Evolutionary conservation across 139 green algal species (phyloP), one percentile per base, ranked within the genome.

Genomic region (Chlorella sp.): DNA sequence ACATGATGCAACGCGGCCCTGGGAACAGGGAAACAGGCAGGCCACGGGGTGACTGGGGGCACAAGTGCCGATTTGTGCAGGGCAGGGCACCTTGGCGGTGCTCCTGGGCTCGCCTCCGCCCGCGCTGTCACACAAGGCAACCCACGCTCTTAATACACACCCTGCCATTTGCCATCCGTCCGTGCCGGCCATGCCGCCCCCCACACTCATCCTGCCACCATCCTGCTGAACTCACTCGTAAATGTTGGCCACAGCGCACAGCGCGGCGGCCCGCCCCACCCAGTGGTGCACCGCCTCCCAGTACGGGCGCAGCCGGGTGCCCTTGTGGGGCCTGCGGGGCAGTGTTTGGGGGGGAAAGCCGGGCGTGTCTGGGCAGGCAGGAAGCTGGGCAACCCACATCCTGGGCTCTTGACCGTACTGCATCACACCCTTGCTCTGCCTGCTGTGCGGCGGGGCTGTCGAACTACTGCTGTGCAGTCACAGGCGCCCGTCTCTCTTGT

Each of bases 221-320:
- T 26, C n/a, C n/a, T 26, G 24, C 5, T 9, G 19, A 11, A 86
- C 86, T 80, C 86, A 90, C 78, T 90, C 57, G 87, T 92, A 92
- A 21, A 92, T 90, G 78, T 92, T 92, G 75, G 85, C 90, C 0
- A 88, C n/a, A 39, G 84, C 90, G 5, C 90, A 60, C 21, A 92
- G 18, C 18, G 81, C 84, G 21, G 77, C 90, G 2, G 85, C 76
- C 2, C 90, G 64, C 16, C 90, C 90, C 36, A 90, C 60, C 84
- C 85, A 90, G 57, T 87, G 57, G n/a, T 92, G 90, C 73, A 71
- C 48, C 2, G 79, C 18, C 28, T 86, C 40, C 90, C 90, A 92
- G 39, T 71, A 66, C 2, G 19, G 34, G 5, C 86, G 86, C 57
- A 85, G 76, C 34, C 30, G 61, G 26, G 57, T 66, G 36, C 71